Evolutionary conservation across 805 yeast species (phyloP).

Genomic region (Soucietia sequanensis): DNA sequence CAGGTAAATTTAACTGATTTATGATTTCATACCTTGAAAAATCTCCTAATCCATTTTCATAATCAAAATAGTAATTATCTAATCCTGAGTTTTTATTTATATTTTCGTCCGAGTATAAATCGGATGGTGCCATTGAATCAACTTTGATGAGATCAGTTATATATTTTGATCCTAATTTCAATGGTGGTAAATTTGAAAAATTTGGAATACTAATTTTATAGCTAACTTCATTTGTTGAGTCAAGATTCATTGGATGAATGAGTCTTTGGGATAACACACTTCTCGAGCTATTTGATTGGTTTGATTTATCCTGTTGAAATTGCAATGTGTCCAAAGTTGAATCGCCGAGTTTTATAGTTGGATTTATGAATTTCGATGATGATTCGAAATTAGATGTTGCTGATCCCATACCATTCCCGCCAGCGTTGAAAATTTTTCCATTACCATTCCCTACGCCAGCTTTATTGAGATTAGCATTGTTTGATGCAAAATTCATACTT

Average conservation of each 20-base stretch:
- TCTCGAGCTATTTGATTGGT: conserved; percentile 17
- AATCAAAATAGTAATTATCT: conserved; percentile 63
- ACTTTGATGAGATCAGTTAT: conserved; percentile 56
- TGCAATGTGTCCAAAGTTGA: conserved; percentile 22
- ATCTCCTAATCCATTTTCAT: conserved; percentile 43
- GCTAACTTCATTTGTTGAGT: conserved; percentile 38
- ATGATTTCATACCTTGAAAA: conserved; percentile 79
- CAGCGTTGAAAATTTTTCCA: not conserved
- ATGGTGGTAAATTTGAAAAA: conserved; percentile 50
- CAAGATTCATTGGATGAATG: conserved; percentile 32
- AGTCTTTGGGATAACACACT: conserved; percentile 27
- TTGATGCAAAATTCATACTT: conserved; percentile 2
- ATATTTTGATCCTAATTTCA: conserved; percentile 62
- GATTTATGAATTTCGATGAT: conserved; percentile 30
- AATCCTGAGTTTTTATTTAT: conserved; percentile 50
- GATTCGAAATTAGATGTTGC: no score
- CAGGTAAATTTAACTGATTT: conserved; percentile 71
- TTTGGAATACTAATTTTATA: conserved; percentile 48
- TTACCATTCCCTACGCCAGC: not conserved
- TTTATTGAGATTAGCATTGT: not conserved
- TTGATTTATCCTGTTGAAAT: conserved; percentile 28
- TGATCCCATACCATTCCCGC: not conserved
- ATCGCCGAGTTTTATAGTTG: conserved; percentile 29
- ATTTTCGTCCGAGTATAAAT: conserved; percentile 53
- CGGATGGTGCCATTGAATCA: conserved; percentile 58